phyloP scores from a whole-genome alignment of 305 asterid genomes.

The Petunia hybrid region DNA sequence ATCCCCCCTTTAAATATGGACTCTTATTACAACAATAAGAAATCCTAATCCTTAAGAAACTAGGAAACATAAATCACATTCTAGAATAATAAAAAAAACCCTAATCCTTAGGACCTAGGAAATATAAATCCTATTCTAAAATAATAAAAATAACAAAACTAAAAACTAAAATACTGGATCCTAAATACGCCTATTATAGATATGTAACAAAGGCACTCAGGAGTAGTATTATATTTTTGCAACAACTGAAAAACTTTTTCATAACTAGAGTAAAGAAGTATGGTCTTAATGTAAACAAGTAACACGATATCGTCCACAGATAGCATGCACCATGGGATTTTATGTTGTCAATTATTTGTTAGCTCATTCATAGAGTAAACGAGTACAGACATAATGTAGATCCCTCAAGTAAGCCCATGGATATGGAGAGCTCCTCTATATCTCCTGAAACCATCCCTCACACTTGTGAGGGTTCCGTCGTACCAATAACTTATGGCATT shows the following conservation, averaged over 20 bases:
- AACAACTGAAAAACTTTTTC: neutral
- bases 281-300: neutral
- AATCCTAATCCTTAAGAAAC: too few species aligned
- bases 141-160: too few species aligned
- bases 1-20: too few species aligned
- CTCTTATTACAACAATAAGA: too few species aligned
- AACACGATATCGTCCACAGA: neutral
- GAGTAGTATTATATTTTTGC: too few species aligned
- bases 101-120: too few species aligned
- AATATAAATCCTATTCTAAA: too few species aligned
- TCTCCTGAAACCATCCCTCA: neutral
- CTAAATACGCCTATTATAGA: too few species aligned
- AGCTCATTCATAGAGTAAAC: neutral
- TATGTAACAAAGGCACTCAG: too few species aligned
- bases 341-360: neutral
- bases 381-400: neutral
- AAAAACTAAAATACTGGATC: too few species aligned
- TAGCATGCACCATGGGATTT: neutral
- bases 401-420: conserved; percentile 1
- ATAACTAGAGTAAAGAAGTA: neutral
- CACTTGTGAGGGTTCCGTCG: neutral
- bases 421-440: neutral
- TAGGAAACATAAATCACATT: too few species aligned
- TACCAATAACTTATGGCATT: neutral
- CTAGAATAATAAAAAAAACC: too few species aligned